These are phyloP conservation scores for Paracamarosporium sp. DNA, from an alignment of 2,329 filamentous ascomycete species.

Conservation along the genomic window DNA sequence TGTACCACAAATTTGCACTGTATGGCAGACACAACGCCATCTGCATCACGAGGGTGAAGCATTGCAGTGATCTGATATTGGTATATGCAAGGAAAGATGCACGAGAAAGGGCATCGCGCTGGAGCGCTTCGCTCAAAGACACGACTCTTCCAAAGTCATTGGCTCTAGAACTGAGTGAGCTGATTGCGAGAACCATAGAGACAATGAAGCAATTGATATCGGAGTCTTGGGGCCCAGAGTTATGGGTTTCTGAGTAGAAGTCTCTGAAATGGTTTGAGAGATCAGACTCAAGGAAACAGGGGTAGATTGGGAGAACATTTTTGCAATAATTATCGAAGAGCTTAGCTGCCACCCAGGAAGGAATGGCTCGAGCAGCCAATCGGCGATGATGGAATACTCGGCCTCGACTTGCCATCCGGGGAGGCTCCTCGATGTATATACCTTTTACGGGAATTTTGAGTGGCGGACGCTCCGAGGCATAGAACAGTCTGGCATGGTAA, in stretches of 20 bases:
- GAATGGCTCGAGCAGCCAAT: neutral
- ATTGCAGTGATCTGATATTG: neutral
- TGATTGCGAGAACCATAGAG: neutral
- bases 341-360: neutral
- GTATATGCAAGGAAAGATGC: neutral
- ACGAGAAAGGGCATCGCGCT: neutral
- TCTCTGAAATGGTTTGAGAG: neutral
- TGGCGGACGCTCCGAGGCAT: neutral
- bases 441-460: conserved; percentile 1
- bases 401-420: neutral
- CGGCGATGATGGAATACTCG: neutral
- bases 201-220: neutral
- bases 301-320: neutral
- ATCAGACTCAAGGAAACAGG: neutral
- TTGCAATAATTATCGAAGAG: neutral
- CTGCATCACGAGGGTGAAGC: neutral
- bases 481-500: conserved; percentile 2
- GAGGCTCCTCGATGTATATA: neutral
- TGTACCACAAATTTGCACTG: neutral
- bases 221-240: neutral
- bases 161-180: neutral
- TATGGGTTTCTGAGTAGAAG: neutral
- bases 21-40: conserved; percentile 1
- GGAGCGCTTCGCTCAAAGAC: neutral
- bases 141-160: neutral